Percentiles rank a stretch among this genome's conserved stretches.
phyloP scores from a whole-genome alignment of 192 early-diverging fungal genomes.

The Paraglomus brasilianum region DNA sequence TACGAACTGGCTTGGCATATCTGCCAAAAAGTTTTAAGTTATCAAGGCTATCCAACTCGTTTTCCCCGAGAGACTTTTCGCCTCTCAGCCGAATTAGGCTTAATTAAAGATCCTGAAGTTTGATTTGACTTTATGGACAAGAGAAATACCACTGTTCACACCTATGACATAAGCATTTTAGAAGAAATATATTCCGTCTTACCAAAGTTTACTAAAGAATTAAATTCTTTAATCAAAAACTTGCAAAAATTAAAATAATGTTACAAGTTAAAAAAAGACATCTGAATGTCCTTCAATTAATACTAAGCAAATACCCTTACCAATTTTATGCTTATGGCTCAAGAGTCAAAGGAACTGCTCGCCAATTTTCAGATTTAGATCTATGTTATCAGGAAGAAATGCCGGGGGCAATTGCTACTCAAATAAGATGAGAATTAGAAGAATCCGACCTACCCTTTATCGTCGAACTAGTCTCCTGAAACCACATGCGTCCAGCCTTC shows the following conservation, averaged over 20 bases:
- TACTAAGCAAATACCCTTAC: background rate
- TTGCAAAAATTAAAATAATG: slow-evolving; percentile 14
- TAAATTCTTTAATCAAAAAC: background rate
- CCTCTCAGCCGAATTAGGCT: background rate
- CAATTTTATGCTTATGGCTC: slow-evolving; percentile 20
- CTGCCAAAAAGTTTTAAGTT: slow-evolving; percentile 8
- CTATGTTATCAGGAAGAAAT: background rate
- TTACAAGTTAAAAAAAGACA: background rate
- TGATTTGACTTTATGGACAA: background rate
- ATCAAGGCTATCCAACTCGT: background rate
- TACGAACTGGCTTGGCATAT: slow-evolving; percentile 19
- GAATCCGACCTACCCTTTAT: background rate
- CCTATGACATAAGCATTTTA: slow-evolving; percentile 1
- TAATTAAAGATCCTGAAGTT: background rate
- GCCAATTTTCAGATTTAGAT: background rate
- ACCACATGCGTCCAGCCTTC: background rate
- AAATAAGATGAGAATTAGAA: background rate
- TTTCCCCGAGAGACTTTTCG: background rate
- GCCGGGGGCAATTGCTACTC: background rate
- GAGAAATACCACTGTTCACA: background rate
- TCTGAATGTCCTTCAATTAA: background rate
- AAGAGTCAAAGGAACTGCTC: background rate
- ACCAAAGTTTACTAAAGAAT: background rate
- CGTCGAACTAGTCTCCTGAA: background rate
- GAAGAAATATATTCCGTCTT: background rate